A percentile compares a stretch with the other conserved stretches of the same genome.
Evolutionary conservation across 2,329 filamentous ascomycete species (phyloP).

Genomic region (Penicillium freii): DNA sequence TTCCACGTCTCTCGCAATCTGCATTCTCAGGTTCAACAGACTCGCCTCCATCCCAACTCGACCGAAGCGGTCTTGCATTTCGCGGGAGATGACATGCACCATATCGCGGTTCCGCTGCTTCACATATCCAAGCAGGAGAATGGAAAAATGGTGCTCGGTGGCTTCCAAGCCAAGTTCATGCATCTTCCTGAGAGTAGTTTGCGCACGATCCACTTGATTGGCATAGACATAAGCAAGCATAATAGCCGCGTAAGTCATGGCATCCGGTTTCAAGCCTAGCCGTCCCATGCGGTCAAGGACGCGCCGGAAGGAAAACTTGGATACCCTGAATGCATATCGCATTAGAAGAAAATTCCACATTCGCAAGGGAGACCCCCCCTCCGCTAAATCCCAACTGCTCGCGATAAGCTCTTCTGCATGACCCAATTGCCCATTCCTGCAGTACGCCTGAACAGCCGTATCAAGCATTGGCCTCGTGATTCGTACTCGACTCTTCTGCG

Average conservation of each 20-base stretch:
- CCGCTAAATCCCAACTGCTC: conserved; percentile 52
- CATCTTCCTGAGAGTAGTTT: conserved; percentile 48
- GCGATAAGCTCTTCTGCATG: conserved; percentile 61
- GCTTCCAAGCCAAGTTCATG: conserved; percentile 40
- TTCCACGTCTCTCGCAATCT: conserved; percentile 37
- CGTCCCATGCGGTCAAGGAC: conserved; percentile 57
- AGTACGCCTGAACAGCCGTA: conserved; percentile 66
- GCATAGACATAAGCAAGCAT: conserved; percentile 58
- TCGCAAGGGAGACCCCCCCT: conserved; percentile 55
- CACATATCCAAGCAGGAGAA: conserved; percentile 52
- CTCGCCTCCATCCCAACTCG: conserved; percentile 33
- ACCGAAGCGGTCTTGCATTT: conserved; percentile 39
- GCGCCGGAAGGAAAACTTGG: conserved; percentile 54
- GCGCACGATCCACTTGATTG: conserved; percentile 56
- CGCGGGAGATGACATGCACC: conserved; percentile 52
- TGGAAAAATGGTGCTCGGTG: conserved; percentile 47
- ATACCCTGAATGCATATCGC: conserved; percentile 64
- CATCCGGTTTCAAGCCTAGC: conserved; percentile 52
- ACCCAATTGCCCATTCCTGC: conserved; percentile 53
- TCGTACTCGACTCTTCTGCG: conserved; percentile 53
- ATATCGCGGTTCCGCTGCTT: conserved; percentile 47
- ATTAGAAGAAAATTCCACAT: conserved; percentile 79
- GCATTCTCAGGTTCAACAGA: conserved; percentile 36
- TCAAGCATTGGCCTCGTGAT: conserved; percentile 60
- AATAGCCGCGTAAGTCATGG: conserved; percentile 59